These are phyloP conservation scores for Aspergillus sparsus DNA, from an alignment of 495 filamentous ascomycete genomes.

Conservation along the genomic window DNA sequence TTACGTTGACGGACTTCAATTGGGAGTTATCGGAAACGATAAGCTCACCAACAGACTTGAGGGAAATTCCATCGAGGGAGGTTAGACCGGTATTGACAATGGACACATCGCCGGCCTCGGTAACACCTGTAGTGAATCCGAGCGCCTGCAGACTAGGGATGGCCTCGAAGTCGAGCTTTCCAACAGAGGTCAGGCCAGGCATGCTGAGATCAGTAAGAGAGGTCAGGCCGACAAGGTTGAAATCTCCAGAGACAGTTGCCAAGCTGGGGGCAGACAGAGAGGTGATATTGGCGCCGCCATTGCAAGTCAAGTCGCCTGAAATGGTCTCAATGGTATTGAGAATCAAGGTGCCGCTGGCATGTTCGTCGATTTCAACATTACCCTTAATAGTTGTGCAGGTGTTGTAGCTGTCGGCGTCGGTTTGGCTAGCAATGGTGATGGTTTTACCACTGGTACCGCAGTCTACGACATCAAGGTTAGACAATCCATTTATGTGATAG, in stretches of 20 bases:
- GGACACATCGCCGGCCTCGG: conserved; percentile 60
- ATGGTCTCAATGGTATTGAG: conserved; percentile 57
- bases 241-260: conserved; percentile 55
- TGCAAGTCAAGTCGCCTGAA: conserved; percentile 63
- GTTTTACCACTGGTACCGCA: conserved; percentile 32
- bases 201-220: conserved; percentile 65
- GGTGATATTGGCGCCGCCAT: conserved; percentile 60
- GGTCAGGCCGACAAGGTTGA: conserved; percentile 66
- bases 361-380: conserved; percentile 62
- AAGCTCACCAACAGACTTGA: conserved; percentile 60
- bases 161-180: conserved; percentile 66
- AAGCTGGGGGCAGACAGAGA: conserved; percentile 54
- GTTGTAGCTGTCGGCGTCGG: conserved; percentile 68
- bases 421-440: conserved; percentile 64
- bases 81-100: conserved; percentile 83
- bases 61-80: conserved; percentile 74
- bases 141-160: conserved; percentile 70
- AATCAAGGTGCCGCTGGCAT: conserved; percentile 50
- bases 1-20: conserved; percentile 67
- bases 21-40: conserved; percentile 81
- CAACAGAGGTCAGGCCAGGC: conserved; percentile 61
- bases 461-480: conserved; percentile 22
- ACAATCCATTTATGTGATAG: neutral
- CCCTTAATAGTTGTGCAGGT: conserved; percentile 71
- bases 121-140: conserved; percentile 64